Evolutionary conservation across 75 land plant genomes (phyloP), one percentile per base, ranked within the genome.

Genomic region (Ceratopteris richardii): DNA sequence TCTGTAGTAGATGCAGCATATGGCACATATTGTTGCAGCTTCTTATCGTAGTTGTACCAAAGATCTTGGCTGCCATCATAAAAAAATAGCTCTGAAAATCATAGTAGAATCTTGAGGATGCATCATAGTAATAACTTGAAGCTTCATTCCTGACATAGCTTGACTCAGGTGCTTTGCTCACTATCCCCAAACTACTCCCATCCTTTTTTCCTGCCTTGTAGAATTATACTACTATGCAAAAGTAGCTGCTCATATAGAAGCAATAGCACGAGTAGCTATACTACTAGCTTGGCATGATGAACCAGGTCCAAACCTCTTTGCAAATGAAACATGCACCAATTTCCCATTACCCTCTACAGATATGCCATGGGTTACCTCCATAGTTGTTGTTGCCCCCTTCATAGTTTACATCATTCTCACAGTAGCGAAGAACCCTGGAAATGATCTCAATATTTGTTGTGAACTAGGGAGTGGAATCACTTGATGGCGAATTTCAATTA

Each of bases 71-170:
- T 95, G 21, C 97, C 92, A 80, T 95, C 99, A 62, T 95, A 95
- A 69, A 88, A 95, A n/a, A 95, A 82, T 26, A 96, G 96, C 89
- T 80, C 57, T n/a, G n/a, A n/a, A n/a, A n/a, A n/a, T n/a, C n/a
- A n/a, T n/a, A n/a, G n/a, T n/a, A n/a, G n/a, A n/a, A n/a, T n/a
- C n/a, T n/a, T n/a, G n/a, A n/a, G n/a, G n/a, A n/a, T n/a, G n/a
- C n/a, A n/a, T n/a, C n/a, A n/a, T n/a, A n/a, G n/a, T n/a, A n/a
- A n/a, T n/a, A n/a, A n/a, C n/a, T n/a, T n/a, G n/a, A n/a, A n/a
- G n/a, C 91, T 61, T 95, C 99, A 73, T 95, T 97, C 99, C 99
- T 90, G 23, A 95, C 88, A 87, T 88, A 95, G 7, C 99, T 97
- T 57, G 91, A 84, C 41, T 85, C 85, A 10, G 81, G 81, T 41